Percentiles rank a stretch among this genome's conserved stretches.
phyloP scores from a whole-genome alignment of 179 eudicot genomes.

The Gypsophila paniculata region DNA sequence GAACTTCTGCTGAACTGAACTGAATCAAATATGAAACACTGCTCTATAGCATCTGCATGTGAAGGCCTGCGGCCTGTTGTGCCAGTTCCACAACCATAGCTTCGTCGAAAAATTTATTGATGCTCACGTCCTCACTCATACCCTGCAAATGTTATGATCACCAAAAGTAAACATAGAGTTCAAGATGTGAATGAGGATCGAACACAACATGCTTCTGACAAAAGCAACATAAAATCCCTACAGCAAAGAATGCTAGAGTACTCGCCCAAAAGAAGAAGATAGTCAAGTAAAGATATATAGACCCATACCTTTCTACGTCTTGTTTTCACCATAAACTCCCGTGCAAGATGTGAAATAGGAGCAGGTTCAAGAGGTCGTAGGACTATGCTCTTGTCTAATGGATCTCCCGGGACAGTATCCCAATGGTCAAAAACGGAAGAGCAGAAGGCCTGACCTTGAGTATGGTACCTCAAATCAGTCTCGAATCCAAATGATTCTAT shows the following conservation, averaged over 20 bases:
- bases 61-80: slow-evolving; percentile 89
- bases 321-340: slow-evolving; percentile 98
- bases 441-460: slow-evolving; percentile 98
- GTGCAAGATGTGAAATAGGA: slow-evolving; percentile 72
- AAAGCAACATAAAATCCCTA: not conserved
- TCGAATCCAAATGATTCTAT: slow-evolving; percentile 97
- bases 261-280: not conserved
- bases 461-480: slow-evolving; percentile 95
- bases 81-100: slow-evolving; percentile 97
- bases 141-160: slow-evolving; percentile 49
- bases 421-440: slow-evolving; percentile 90
- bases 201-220: not conserved
- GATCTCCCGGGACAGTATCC: slow-evolving; percentile 99
- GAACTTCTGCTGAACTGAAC: not conserved
- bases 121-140: slow-evolving; percentile 97
- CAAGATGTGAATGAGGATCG: not conserved
- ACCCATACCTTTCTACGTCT: slow-evolving; percentile 86
- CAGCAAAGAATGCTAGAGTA: not conserved
- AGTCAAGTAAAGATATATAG: slow-evolving; percentile 6
- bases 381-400: slow-evolving; percentile 88
- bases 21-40: not conserved
- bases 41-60: slow-evolving; percentile 63
- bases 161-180: not conserved
- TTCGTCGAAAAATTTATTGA: slow-evolving; percentile 87
- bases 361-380: slow-evolving; percentile 98